Evolutionary conservation across 768 basidiomycete species (phyloP), one percentile per base, ranked within the genome.

Genomic region (Peribolospora kevripleyi): DNA sequence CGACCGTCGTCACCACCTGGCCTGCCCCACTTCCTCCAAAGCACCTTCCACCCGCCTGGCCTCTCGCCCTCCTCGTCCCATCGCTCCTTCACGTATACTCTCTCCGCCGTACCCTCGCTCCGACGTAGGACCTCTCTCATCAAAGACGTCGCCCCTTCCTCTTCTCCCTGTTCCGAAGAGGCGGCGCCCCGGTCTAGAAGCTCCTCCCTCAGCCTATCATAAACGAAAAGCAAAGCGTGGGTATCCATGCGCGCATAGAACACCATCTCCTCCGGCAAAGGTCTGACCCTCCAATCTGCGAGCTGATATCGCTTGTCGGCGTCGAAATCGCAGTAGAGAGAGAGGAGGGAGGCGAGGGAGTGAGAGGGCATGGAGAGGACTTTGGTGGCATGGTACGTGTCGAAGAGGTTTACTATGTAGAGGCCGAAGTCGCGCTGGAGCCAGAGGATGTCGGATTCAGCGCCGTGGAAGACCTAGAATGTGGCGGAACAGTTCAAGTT

Each of bases 231-330:
- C 2, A 98, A 75, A 69, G 82, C 97, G 67, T 97, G 93, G 0
- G 91, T 98, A 66, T 98, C 93, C 2, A 86, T 84, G 39, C 87
- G 81, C 2, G 93, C 93, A 65, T 97, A 98, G 53, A 75, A 70
- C 14, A 86, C 68, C 88, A 98, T 93, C 60, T 85, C 88, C 52
- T 75, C 67, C 0, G 87, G 81, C 3, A 97, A 70, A 0, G 91
- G 91, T 78, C 87, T 76, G 60, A 95, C 84, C 37, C 93, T 78
- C 93, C 93, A 98, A 66, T 98, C 93, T 7, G 91, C 93, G 5
- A 91, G 72, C 63, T 95, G 93, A 64, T 91, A 97, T 40, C 85
- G 77, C 69, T 98, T 98, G 70, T 97, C 91, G 0, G 91, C 78
- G 6, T 74, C 73, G 61, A 87, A 88, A 62, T 86, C 79, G 63